A percentile compares a stretch with the other conserved stretches of the same genome.
These are phyloP conservation scores for Trichosporon sp. DNA, from an alignment of 1,284 basidiomycete species.

Conservation along the genomic window DNA sequence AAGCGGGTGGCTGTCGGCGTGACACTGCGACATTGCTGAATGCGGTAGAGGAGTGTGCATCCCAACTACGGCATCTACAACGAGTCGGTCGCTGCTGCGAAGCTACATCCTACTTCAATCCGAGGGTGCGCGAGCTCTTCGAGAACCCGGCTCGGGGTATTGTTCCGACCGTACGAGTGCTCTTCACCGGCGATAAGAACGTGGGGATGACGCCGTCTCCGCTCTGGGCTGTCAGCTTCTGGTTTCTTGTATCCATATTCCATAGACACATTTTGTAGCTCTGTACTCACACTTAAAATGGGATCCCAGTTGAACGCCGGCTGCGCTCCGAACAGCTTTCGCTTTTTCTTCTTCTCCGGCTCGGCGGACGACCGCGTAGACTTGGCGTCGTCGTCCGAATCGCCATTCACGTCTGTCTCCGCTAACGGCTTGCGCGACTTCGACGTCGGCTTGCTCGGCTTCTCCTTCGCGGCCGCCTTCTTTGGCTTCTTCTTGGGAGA, in stretches of 20 bases:
- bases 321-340: slow-evolving; percentile 31
- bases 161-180: slow-evolving; percentile 11
- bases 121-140: slow-evolving; percentile 5
- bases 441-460: neutral
- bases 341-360: slow-evolving; percentile 43
- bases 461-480: slow-evolving; percentile 18
- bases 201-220: slow-evolving; percentile 46
- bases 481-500: slow-evolving; percentile 30
- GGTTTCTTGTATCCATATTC: neutral
- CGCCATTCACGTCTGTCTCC: neutral
- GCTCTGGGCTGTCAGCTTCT: slow-evolving; percentile 27
- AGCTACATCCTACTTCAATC: neutral
- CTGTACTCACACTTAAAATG: slow-evolving; percentile 37
- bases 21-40: neutral
- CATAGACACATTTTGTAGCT: neutral
- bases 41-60: neutral
- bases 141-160: slow-evolving; percentile 38
- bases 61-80: neutral
- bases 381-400: slow-evolving; percentile 3
- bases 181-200: slow-evolving; percentile 34
- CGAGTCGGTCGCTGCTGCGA: no score
- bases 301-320: slow-evolving; percentile 44
- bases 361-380: neutral
- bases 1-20: neutral
- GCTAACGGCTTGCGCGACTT: neutral